phyloP scores from a whole-genome alignment of 371 early-diverging fungal species.

The Syncephalastrum sp. region DNA sequence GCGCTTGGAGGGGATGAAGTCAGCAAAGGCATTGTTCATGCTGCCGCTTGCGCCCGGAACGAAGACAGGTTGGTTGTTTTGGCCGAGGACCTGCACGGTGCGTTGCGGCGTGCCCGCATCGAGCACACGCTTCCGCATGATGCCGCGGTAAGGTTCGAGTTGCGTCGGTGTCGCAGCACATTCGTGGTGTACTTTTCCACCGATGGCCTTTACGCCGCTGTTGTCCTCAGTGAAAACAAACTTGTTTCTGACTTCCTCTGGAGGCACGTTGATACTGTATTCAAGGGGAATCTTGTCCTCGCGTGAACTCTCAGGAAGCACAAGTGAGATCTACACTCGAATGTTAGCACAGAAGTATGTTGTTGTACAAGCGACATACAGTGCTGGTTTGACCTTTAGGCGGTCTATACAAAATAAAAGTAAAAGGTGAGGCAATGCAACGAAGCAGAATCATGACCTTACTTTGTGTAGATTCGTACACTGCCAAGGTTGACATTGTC shows the following conservation, averaged over 20 bases:
- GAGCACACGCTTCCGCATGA: conserved; percentile 72
- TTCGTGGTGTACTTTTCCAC: conserved; percentile 84
- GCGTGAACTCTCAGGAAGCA: conserved; percentile 58
- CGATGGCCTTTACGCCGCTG: conserved; percentile 40
- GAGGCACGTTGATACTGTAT: conserved; percentile 72
- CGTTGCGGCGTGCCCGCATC: conserved; percentile 58
- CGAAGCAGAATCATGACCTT: conserved; percentile 10
- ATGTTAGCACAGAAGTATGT: neutral
- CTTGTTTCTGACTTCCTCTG: conserved; percentile 68
- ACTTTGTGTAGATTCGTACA: conserved; percentile 74
- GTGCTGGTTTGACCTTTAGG: conserved; percentile 33
- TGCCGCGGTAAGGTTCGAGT: conserved; percentile 61
- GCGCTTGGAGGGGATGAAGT: conserved; percentile 49
- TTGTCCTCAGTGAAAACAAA: conserved; percentile 73
- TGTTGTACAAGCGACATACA: conserved; percentile 13
- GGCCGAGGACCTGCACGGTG: conserved; percentile 56
- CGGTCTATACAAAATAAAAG: conserved; percentile 20
- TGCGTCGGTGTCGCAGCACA: conserved; percentile 72
- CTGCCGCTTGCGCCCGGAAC: conserved; percentile 58
- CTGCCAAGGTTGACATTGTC: conserved; percentile 75
- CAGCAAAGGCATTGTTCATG: conserved; percentile 47
- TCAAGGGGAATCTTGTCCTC: conserved; percentile 65
- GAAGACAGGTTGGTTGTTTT: conserved; percentile 58
- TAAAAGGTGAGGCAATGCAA: neutral
- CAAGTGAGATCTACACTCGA: conserved; percentile 48